These are phyloP conservation scores for Pseudogymnoascus sp. DNA, from an alignment of 2,329 filamentous ascomycete genomes.

Conservation along the genomic window DNA sequence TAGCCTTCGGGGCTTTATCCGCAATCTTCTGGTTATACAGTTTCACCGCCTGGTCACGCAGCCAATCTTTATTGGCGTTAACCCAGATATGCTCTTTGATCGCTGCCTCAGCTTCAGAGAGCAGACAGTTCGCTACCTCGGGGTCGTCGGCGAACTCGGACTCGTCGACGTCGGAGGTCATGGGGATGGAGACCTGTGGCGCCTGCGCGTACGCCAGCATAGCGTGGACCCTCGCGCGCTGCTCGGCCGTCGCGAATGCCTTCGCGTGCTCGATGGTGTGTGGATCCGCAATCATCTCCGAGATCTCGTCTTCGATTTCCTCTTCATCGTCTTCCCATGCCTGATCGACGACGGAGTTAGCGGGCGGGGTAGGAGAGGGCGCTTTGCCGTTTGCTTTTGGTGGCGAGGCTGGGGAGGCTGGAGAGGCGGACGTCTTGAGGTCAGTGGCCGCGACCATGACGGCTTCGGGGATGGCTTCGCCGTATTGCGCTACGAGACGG, in stretches of 20 bases:
- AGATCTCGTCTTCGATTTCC: conserved; percentile 61
- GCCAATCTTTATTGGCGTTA: conserved; percentile 87
- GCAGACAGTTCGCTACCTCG: conserved; percentile 73
- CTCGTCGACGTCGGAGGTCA: conserved; percentile 60
- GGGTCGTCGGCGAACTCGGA: conserved; percentile 84
- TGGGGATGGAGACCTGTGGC: conserved; percentile 42
- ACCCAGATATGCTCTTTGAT: conserved; percentile 93
- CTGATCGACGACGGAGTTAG: conserved; percentile 32
- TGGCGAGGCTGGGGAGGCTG: neutral
- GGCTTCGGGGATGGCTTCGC: conserved; percentile 9
- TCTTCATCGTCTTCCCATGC: conserved; percentile 52
- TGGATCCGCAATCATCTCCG: conserved; percentile 58
- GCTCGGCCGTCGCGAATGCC: conserved; percentile 49
- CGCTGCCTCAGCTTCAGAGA: conserved; percentile 63
- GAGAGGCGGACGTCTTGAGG: conserved; percentile 12
- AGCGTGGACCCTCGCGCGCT: conserved; percentile 46
- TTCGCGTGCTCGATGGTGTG: conserved; percentile 48
- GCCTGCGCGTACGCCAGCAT: conserved; percentile 43
- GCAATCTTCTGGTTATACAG: conserved; percentile 64
- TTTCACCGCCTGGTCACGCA: conserved; percentile 79
- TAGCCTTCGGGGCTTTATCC: conserved; percentile 45
- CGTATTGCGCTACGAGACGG: conserved; percentile 15
- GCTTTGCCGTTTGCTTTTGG: conserved; percentile 11
- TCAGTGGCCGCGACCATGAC: conserved; percentile 2
- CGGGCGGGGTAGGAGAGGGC: conserved; percentile 19